phyloP scores from a whole-genome alignment of 2,329 filamentous ascomycete genomes.

The Pseudogymnoascus sp. region DNA sequence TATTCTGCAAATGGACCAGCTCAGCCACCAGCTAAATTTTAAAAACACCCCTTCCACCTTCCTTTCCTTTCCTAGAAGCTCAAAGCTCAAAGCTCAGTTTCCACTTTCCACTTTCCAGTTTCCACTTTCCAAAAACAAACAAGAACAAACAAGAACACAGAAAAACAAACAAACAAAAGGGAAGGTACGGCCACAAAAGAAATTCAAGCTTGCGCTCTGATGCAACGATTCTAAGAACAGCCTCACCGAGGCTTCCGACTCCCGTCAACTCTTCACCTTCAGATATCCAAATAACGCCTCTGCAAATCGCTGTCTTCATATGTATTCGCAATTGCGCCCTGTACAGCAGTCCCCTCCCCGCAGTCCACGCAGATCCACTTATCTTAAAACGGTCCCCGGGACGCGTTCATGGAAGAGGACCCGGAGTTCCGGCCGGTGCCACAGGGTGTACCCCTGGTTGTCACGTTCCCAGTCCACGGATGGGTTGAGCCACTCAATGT shows the following conservation, averaged over 20 bases:
- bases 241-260: neutral
- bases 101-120: neutral
- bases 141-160: neutral
- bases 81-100: no score
- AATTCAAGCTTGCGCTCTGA: neutral
- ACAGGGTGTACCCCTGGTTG: conserved; percentile 18
- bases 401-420: conserved; percentile 6
- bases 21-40: neutral
- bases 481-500: conserved; percentile 18
- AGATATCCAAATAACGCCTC: neutral
- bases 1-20: neutral
- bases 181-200: neutral
- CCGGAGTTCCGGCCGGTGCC: conserved; percentile 17
- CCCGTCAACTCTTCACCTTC: neutral
- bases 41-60: neutral
- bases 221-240: neutral
- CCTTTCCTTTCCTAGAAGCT: neutral
- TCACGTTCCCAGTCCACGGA: conserved; percentile 18
- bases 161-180: neutral
- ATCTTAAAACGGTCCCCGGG: neutral
- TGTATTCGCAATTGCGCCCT: neutral
- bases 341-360: neutral
- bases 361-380: neutral
- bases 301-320: neutral
- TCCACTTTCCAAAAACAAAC: neutral